Conservation (phyloP, 768 basidiomycete species). For the Tylopilus balloui region DNA sequence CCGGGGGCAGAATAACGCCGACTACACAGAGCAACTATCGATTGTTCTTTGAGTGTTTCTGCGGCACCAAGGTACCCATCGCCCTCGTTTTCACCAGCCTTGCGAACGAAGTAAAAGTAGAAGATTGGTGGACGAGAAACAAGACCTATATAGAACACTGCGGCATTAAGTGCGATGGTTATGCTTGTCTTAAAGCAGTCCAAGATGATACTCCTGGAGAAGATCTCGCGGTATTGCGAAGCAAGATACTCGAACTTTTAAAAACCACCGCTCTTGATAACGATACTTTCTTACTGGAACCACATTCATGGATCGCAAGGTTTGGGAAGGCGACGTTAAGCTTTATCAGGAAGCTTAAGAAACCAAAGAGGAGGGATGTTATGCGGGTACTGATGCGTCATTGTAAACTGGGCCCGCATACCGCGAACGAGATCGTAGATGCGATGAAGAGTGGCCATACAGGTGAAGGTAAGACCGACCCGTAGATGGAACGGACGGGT, state of each 20-base stretch:
- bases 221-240: conserved; percentile 17
- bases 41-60: conserved; percentile 39
- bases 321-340: conserved; percentile 8
- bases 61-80: conserved; percentile 35
- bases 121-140: conserved; percentile 33
- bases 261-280: conserved; percentile 11
- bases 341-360: conserved; percentile 13
- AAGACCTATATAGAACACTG: conserved; percentile 15
- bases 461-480: background rate
- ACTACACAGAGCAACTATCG: conserved; percentile 36
- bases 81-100: conserved; percentile 40
- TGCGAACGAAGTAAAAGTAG: conserved; percentile 31
- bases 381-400: conserved; percentile 19
- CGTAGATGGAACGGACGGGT: too few relatives aligned
- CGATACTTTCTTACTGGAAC: conserved; percentile 14
- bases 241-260: conserved; percentile 18
- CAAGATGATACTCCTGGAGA: conserved; percentile 19
- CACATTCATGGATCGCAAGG: conserved; percentile 17
- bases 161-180: conserved; percentile 25
- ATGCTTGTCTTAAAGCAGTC: conserved; percentile 31
- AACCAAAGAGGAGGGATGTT: conserved; percentile 18
- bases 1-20: conserved; percentile 37
- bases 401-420: conserved; percentile 25
- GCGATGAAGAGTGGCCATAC: conserved; percentile 19
- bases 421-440: conserved; percentile 19